Conservation (phyloP, 2,329 filamentous ascomycete species). For the Fusarium solani-melongenae region DNA sequence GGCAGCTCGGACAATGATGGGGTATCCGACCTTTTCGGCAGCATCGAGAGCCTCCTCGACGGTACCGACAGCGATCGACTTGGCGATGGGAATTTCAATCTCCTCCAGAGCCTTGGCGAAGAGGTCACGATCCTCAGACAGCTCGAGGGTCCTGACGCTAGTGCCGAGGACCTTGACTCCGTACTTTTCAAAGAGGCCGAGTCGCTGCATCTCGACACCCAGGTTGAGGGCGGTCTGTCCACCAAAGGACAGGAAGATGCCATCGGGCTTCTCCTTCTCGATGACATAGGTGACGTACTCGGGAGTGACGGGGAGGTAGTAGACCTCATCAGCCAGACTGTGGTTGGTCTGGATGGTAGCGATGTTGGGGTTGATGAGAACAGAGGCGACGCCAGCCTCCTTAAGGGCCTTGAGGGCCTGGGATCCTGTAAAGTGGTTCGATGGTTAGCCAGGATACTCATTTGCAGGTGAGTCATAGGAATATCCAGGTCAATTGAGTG, state of each 20-base stretch:
- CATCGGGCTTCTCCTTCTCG: conserved; percentile 93
- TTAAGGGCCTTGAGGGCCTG: conserved; percentile 97
- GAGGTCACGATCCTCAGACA: conserved; percentile 94
- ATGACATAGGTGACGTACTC: conserved; percentile 99
- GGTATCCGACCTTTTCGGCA: conserved; percentile 89
- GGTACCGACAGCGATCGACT: conserved; percentile 92
- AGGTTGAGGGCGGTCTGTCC: conserved; percentile 97
- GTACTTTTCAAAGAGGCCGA: conserved; percentile 95
- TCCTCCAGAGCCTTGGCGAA: conserved; percentile 96
- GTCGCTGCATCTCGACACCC: conserved; percentile 96
- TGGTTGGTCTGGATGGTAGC: conserved; percentile 98
- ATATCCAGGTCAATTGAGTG: background rate
- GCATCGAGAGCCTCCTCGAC: conserved; percentile 93
- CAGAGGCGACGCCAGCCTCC: conserved; percentile 90
- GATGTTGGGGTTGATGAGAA: conserved; percentile 98
- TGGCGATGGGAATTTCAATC: conserved; percentile 96
- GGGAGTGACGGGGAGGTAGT: conserved; percentile 96
- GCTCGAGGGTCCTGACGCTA: conserved; percentile 92
- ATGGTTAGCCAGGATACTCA: conserved; percentile 33
- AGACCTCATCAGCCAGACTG: conserved; percentile 94
- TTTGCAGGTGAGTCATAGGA: conserved; percentile 28
- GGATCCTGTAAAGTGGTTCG: conserved; percentile 69
- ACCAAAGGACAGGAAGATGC: conserved; percentile 96
- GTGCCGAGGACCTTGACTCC: conserved; percentile 96
- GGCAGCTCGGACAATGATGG: conserved; percentile 96